Percentiles rank a stretch among this genome's conserved stretches.
These are phyloP conservation scores for Tolypocladium album DNA, from an alignment of 2,329 filamentous ascomycete genomes.

Conservation along the genomic window DNA sequence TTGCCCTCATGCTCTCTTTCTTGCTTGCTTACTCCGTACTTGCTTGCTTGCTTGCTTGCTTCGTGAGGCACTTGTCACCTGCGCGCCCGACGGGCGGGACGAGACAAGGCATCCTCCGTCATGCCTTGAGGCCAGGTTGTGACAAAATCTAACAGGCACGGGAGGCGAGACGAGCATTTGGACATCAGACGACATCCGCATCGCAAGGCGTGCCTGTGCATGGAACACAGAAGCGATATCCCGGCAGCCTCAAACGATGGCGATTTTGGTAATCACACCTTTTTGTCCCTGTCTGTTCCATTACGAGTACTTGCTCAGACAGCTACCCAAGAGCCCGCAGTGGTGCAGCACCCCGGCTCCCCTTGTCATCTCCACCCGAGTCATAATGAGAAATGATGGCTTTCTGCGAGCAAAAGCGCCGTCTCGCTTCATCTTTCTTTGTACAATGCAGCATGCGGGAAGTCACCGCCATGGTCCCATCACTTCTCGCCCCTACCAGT, in stretches of 20 bases:
- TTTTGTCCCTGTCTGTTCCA: background rate
- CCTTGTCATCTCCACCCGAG: background rate
- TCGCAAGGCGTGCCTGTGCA: background rate
- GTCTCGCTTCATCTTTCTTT: background rate
- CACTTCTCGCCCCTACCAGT: slow-evolving; percentile 28
- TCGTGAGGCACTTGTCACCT: background rate
- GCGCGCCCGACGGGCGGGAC: background rate
- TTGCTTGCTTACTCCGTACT: no score
- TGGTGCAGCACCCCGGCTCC: background rate
- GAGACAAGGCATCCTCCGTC: background rate
- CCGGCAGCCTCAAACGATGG: background rate
- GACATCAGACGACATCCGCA: background rate
- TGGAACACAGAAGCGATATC: background rate
- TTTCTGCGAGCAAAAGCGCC: background rate
- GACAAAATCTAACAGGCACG: background rate
- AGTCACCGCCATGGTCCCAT: background rate
- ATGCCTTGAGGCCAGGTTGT: background rate
- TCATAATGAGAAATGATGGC: background rate
- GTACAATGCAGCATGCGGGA: background rate
- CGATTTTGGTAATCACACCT: background rate
- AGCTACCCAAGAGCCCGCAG: background rate
- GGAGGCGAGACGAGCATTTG: background rate
- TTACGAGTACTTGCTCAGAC: background rate
- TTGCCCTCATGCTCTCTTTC: no score
- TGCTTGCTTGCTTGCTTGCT: no score